Conservation (phyloP, 108 stramenopile species). For the Cyclostephanos tholiformis region DNA sequence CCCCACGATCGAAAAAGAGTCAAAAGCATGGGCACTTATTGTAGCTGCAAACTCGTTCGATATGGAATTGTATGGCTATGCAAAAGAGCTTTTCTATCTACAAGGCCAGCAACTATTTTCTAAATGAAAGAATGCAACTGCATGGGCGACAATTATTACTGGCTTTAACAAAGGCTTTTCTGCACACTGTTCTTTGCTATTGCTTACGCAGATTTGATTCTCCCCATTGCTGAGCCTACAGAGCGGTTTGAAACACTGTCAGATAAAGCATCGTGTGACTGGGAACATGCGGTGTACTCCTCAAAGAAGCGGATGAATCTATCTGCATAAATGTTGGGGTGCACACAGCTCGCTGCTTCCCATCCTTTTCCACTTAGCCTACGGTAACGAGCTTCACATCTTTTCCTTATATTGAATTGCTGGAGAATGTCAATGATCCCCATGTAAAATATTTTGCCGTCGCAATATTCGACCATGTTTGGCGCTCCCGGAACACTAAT, state of each 20-base stretch:
- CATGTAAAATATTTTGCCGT: constrained; percentile 91
- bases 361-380: constrained; percentile 57
- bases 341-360: constrained; percentile 82
- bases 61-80: constrained; percentile 53
- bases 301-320: constrained; percentile 84
- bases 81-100: constrained; percentile 43
- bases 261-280: not conserved
- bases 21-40: constrained; percentile 46
- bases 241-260: constrained; percentile 1
- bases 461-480: constrained; percentile 58
- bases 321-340: constrained; percentile 80
- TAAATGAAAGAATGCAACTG: not conserved
- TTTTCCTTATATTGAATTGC: constrained; percentile 92
- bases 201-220: not conserved
- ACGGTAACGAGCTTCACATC: constrained; percentile 78
- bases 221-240: not conserved
- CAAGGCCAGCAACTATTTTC: constrained; percentile 18
- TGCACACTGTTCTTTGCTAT: no score
- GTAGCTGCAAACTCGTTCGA: constrained; percentile 42
- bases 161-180: no score
- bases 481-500: constrained; percentile 54
- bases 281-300: constrained; percentile 48
- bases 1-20: constrained; percentile 37
- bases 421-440: constrained; percentile 98
- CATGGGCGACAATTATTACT: no score